Evolutionary conservation across 1,139 yeast species (phyloP).

Genomic region (Sugiyamaella pinicola): DNA sequence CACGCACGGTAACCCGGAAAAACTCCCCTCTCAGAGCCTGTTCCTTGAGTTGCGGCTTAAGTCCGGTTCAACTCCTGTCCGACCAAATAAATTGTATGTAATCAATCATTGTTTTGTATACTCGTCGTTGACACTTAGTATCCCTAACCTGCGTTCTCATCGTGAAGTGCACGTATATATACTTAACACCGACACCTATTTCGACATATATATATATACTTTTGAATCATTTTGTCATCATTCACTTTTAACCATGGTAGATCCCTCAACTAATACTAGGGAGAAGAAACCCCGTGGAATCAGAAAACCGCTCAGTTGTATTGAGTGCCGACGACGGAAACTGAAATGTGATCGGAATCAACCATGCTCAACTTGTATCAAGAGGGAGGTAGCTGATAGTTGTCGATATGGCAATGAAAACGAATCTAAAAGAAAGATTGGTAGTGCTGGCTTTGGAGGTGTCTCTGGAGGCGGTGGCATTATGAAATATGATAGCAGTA

Average conservation of each 20-base stretch:
- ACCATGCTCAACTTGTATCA: conserved; percentile 29
- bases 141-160: neutral
- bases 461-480: conserved; percentile 2
- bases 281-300: conserved; percentile 28
- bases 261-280: too few relatives aligned
- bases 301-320: conserved; percentile 37
- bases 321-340: conserved; percentile 29
- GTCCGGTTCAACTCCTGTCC: too few relatives aligned
- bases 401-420: conserved; percentile 21
- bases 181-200: too few relatives aligned
- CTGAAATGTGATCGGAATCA: conserved; percentile 29
- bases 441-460: neutral
- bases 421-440: too few relatives aligned
- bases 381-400: conserved; percentile 20
- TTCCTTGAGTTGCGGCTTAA: too few relatives aligned
- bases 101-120: neutral
- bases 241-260: too few relatives aligned
- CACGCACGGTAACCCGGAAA: too few relatives aligned
- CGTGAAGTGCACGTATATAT: neutral
- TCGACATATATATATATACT: neutral
- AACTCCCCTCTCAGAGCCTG: too few relatives aligned
- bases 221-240: too few relatives aligned
- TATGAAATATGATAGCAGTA: neutral
- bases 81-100: too few relatives aligned
- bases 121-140: neutral